Evolutionary conservation across 177 flowering plant genomes (phyloP), one percentile per base, ranked within the genome.

Genomic region (Vitis hybrid): DNA sequence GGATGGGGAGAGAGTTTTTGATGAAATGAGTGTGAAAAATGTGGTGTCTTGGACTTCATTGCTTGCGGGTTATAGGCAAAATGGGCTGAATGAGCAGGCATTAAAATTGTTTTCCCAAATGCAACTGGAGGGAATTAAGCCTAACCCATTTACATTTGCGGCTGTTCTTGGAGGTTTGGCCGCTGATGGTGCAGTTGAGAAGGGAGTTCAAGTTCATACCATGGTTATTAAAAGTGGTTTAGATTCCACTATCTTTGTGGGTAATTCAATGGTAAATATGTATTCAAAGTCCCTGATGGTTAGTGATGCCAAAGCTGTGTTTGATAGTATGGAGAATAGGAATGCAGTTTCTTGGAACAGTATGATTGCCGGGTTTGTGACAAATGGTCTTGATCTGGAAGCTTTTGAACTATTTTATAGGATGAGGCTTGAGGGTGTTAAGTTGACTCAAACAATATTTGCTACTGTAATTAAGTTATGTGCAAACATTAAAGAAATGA

Each of bases 21-120:
- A 85, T 74, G 83, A 82, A 60, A 90, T 93, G 92, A 81, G 71
- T 2, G 90, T 82, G 57, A 89, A 77, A 76, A 91, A 90, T 85
- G 97, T 86, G 20, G 90, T 93, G 50, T 83, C 99, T 11, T 94
- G 98, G 98, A 94, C 97, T 64, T 84, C 94, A 1, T 76, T 93
- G 85, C 78, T 94, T 3, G 53, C 89, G 1, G 98, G 99, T 8
- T 93, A 81, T 72, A 76, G 83, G 4, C 67, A 65, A 8, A 86
- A 85, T 74, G 87, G 88, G 60, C 33, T 83, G 75, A 72, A 79
- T 72, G 79, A 73, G 10, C 50, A 57, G 55, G 88, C 82, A 6
- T 48, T 84, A 57, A 76, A 76, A 19, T 49, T 81, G 55, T 90
- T 93, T 64, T 49, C 22, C 39, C 65, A 64, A 33, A 93, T 94